phyloP scores from a whole-genome alignment of 2,329 filamentous ascomycete genomes.

The Trichoderma koningii region DNA sequence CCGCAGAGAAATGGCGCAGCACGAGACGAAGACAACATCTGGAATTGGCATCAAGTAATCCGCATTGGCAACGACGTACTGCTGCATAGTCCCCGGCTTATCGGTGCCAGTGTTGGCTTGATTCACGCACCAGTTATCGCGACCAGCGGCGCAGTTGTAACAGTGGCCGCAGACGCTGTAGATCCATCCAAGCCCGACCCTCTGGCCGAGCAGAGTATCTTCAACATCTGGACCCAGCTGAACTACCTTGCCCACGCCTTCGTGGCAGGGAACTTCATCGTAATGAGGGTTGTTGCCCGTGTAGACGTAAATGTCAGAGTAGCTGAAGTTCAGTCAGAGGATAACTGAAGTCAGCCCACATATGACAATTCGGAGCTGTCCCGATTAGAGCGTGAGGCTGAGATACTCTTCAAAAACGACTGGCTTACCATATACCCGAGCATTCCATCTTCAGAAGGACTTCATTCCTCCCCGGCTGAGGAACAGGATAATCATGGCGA shows the following conservation, averaged over 20 bases:
- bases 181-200: constrained; percentile 10
- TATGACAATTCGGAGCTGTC: background rate
- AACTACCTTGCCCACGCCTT: background rate
- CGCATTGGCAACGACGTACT: constrained; percentile 16
- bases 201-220: constrained; percentile 2
- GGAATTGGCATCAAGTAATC: constrained; percentile 17
- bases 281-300: constrained; percentile 1
- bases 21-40: background rate
- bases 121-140: constrained; percentile 13
- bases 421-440: constrained; percentile 12
- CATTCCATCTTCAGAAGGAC: constrained; percentile 20
- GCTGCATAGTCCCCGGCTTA: constrained; percentile 13
- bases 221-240: background rate
- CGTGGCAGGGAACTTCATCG: constrained; percentile 8
- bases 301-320: constrained; percentile 7
- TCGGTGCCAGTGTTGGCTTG: constrained; percentile 9
- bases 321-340: background rate
- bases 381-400: too few relatives aligned
- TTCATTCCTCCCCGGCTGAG: constrained; percentile 5
- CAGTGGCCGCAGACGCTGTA: constrained; percentile 17
- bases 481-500: constrained; percentile 6
- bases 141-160: constrained; percentile 7
- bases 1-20: constrained; percentile 13
- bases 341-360: background rate
- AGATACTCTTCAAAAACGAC: background rate